Evolutionary conservation across 2,329 filamentous ascomycete genomes (phyloP).

Genomic region (Aspergillus sp.): DNA sequence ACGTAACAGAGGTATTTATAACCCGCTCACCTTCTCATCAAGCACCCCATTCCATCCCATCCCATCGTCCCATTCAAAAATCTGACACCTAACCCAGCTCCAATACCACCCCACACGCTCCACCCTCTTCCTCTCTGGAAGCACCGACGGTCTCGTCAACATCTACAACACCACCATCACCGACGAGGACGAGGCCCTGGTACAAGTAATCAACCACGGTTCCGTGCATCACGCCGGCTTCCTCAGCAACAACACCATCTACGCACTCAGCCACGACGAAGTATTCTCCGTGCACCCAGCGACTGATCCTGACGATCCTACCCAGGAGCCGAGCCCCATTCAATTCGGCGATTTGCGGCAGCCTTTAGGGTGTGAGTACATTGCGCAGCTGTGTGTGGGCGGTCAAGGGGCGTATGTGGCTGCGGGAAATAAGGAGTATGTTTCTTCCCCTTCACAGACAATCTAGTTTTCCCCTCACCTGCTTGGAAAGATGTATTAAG

Average conservation of each 20-base stretch:
- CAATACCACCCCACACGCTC: constrained; percentile 55
- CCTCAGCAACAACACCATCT: constrained; percentile 54
- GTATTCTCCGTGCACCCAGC: constrained; percentile 60
- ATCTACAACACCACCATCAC: constrained; percentile 60
- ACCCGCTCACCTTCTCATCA: no score
- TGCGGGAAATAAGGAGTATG: constrained; percentile 53
- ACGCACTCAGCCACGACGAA: constrained; percentile 64
- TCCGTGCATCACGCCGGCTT: constrained; percentile 65
- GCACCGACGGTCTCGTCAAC: constrained; percentile 64
- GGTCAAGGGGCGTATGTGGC: constrained; percentile 48
- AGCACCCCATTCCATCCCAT: no score
- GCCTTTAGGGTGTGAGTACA: constrained; percentile 59
- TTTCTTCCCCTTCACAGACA: constrained; percentile 3
- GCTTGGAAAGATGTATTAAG: background rate
- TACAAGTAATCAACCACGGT: constrained; percentile 64
- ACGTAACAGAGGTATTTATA: constrained; percentile 55
- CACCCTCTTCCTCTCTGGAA: constrained; percentile 59
- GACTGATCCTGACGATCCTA: constrained; percentile 52
- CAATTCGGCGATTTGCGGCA: constrained; percentile 60
- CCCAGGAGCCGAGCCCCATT: constrained; percentile 46
- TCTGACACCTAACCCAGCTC: constrained; percentile 33
- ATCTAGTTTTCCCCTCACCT: background rate
- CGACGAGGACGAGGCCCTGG: constrained; percentile 63
- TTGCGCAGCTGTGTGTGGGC: constrained; percentile 55
- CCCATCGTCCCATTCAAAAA: no score